A percentile compares a stretch with the other conserved stretches of the same genome.
These are phyloP conservation scores for Aegilops tauschii DNA, from an alignment of 176 grass and related monocot species.

Conservation along the genomic window DNA sequence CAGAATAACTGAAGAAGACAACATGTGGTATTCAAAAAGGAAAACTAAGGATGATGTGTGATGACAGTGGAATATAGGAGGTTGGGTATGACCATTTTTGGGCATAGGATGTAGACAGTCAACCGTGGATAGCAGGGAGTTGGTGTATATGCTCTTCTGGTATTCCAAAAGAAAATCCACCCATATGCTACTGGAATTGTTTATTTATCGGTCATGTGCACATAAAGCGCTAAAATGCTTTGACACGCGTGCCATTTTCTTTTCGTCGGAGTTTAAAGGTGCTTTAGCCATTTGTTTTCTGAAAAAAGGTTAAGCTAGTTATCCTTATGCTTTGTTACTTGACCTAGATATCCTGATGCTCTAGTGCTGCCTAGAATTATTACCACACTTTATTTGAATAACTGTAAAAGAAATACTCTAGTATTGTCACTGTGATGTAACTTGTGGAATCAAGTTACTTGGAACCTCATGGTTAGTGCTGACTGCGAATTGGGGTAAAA, in stretches of 20 bases:
- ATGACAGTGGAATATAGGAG: background rate
- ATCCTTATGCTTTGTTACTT: background rate
- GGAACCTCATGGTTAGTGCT: conserved; percentile 10
- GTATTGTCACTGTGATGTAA: background rate
- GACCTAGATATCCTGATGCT: background rate
- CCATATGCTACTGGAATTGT: background rate
- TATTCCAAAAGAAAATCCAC: background rate
- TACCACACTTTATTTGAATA: background rate
- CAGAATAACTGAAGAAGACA: background rate
- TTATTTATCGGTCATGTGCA: background rate
- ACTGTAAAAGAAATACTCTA: background rate
- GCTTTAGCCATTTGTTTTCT: background rate
- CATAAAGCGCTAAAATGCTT: background rate
- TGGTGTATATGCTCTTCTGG: background rate
- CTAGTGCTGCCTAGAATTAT: background rate
- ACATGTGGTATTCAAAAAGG: background rate
- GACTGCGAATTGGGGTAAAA: background rate
- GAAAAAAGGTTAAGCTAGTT: background rate
- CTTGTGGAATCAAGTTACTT: background rate
- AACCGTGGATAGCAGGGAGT: background rate
- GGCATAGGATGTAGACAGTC: background rate
- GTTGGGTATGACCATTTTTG: background rate
- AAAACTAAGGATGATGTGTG: background rate
- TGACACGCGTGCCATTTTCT: background rate
- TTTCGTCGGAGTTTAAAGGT: background rate